phyloP scores from a whole-genome alignment of 495 filamentous ascomycete species.

The Astrothelium subdiscretum region DNA sequence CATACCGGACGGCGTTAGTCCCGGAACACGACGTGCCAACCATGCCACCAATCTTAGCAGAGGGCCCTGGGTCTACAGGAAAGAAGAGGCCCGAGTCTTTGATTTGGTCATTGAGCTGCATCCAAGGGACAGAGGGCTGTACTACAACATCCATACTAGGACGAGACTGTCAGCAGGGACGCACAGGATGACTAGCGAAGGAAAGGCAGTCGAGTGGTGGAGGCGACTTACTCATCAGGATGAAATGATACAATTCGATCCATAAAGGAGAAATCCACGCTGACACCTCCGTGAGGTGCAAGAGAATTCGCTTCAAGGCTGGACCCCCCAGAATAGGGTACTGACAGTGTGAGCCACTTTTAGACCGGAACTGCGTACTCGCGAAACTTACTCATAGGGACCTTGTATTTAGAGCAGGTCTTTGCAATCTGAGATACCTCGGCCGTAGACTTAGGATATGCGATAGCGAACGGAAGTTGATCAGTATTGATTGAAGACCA shows the following conservation, averaged over 20 bases:
- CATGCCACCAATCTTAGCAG: constrained; percentile 91
- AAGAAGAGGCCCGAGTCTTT: constrained; percentile 62
- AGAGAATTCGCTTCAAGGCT: constrained; percentile 70
- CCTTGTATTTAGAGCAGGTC: constrained; percentile 54
- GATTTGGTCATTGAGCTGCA: constrained; percentile 61
- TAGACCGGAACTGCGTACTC: neutral
- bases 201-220: no score
- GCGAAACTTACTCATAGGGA: constrained; percentile 45
- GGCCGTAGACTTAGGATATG: constrained; percentile 25
- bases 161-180: neutral
- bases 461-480: constrained; percentile 36
- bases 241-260: constrained; percentile 59
- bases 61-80: constrained; percentile 71
- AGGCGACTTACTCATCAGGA: constrained; percentile 45
- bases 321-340: constrained; percentile 64
- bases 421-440: constrained; percentile 56
- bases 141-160: constrained; percentile 59
- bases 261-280: constrained; percentile 68
- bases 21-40: constrained; percentile 87
- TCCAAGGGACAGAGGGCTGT: constrained; percentile 73
- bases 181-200: neutral
- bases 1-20: constrained; percentile 88
- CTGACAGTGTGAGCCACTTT: neutral
- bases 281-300: constrained; percentile 64
- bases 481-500: constrained; percentile 80